Percentiles rank a stretch among this genome's conserved stretches.
These are phyloP conservation scores for Globomyces pollinis-pini DNA, from an alignment of 192 early-diverging fungal species.

Conservation along the genomic window DNA sequence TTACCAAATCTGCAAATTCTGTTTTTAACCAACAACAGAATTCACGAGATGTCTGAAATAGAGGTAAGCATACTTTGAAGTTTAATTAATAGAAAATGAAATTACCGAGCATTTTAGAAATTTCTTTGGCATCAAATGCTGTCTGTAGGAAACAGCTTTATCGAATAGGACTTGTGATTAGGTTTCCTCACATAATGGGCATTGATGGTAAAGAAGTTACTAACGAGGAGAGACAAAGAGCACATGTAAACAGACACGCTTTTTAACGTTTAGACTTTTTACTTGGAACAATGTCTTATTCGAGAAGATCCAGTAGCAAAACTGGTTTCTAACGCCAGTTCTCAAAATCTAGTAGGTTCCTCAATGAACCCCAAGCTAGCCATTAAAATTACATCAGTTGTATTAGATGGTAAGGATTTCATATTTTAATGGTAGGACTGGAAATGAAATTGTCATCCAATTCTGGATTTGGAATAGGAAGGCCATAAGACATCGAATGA, in stretches of 20 bases:
- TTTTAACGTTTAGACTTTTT: conserved; percentile 27
- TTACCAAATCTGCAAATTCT: conserved; percentile 45
- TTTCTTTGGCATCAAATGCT: conserved; percentile 41
- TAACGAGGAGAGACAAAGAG: conserved; percentile 44
- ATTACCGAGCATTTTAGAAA: conserved; percentile 44
- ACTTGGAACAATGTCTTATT: conserved; percentile 34
- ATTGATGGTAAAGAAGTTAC: conserved; percentile 50
- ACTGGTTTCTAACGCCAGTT: background rate
- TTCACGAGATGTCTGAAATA: conserved; percentile 49
- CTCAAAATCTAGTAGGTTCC: background rate
- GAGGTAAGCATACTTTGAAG: conserved; percentile 25
- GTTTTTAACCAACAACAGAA: conserved; percentile 38
- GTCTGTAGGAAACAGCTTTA: conserved; percentile 49
- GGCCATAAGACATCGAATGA: too few relatives aligned
- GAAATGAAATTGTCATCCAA: conserved; percentile 8
- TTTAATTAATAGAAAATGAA: conserved; percentile 40
- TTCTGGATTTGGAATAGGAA: background rate
- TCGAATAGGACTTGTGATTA: conserved; percentile 37
- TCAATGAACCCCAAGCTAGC: conserved; percentile 25
- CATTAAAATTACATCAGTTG: conserved; percentile 48
- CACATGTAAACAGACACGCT: conserved; percentile 24
- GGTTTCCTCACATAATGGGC: conserved; percentile 40
- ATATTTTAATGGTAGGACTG: background rate
- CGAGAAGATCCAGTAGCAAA: conserved; percentile 28
- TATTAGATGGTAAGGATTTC: conserved; percentile 38